Base-by-base conservation (phyloP, 495 filamentous ascomycete species). In the Choiromyces venosus region DNA sequence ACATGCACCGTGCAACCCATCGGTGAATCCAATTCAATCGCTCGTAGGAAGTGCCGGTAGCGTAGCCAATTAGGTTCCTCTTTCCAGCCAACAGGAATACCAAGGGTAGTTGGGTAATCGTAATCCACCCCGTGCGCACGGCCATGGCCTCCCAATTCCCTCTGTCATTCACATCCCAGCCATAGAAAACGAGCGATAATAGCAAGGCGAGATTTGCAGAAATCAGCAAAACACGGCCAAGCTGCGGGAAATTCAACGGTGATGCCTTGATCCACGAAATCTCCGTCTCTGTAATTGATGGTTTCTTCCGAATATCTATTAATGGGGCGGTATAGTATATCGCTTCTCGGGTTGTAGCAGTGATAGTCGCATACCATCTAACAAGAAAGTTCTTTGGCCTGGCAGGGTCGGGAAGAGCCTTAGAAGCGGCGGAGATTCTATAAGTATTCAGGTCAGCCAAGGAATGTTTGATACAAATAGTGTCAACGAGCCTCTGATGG, bases 11-110 rank as follows among this genome's bases (percentile, higher is more conserved):
- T 1, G 90, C 87, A 18, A 89, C 87, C 91, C 93, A 94, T 71
- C 92, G 86, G 79, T 96, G 93, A 69, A 93, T 86, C 92, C 92
- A 94, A 78, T 94, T 94, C 67, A 96, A 81, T 21, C 90, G 85
- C 82, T 93, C 90, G 73, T 95, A 89, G 70, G 89, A 89, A 42
- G 86, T 87, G 5, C 91, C 93, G 9, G 86, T 85, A 21, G 94
- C 81, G 37, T 86, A 83, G 4, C 91, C 91, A 46, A 94, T 85
- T 70, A 94, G 83, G 79, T 90, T 95, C 78, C 88, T 86, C 84
- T 92, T 92, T n/a, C 89, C 90, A 12, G 92, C 88, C 33, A 96
- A 87, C 37, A 95, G 85, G 79, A 92, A 92, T 66, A 96, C 84
- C 19, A 96, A 80, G 3, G 93, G 93, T n/a, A 96, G 79, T 82